These are phyloP conservation scores for Tetrapyrgos nigripes DNA, from an alignment of 1,284 basidiomycete genomes.

Conservation along the genomic window DNA sequence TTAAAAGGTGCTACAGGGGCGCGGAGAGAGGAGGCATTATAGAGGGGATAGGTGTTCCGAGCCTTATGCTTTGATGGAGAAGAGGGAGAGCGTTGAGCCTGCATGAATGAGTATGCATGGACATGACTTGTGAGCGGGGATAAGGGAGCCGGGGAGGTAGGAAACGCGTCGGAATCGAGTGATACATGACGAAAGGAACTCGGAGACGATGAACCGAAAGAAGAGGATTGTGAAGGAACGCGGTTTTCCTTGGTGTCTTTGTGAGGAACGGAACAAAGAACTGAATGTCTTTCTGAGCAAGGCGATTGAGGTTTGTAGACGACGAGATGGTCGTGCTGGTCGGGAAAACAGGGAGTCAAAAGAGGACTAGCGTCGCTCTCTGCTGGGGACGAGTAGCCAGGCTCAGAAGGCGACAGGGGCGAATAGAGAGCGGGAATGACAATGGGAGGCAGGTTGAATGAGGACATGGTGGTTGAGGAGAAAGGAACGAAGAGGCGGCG, in stretches of 20 bases:
- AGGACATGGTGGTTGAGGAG: conserved; percentile 10
- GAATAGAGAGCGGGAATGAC: conserved; percentile 34
- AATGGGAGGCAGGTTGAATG: conserved; percentile 23
- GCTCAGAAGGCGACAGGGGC: conserved; percentile 42
- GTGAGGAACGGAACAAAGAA: neutral
- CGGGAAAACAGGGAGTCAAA: conserved; percentile 28
- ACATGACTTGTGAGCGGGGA: no score
- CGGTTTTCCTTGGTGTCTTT: neutral
- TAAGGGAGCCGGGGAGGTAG: neutral
- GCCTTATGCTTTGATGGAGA: conserved; percentile 13
- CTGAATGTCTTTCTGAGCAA: neutral
- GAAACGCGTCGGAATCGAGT: neutral
- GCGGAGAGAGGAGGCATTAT: conserved; percentile 3
- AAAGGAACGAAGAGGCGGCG: conserved; percentile 4
- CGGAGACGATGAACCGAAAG: neutral
- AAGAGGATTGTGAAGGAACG: neutral
- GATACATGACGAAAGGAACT: neutral
- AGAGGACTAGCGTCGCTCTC: conserved; percentile 44
- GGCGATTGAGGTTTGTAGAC: conserved; percentile 12
- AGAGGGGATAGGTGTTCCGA: conserved; percentile 15
- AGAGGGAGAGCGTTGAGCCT: conserved; percentile 2
- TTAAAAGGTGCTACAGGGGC: conserved; percentile 20
- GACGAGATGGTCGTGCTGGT: conserved; percentile 19
- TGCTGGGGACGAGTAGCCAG: conserved; percentile 40
- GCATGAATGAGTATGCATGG: neutral